Conservation (phyloP, 2,329 filamentous ascomycete species). For the Fusarium xyrophilum region DNA sequence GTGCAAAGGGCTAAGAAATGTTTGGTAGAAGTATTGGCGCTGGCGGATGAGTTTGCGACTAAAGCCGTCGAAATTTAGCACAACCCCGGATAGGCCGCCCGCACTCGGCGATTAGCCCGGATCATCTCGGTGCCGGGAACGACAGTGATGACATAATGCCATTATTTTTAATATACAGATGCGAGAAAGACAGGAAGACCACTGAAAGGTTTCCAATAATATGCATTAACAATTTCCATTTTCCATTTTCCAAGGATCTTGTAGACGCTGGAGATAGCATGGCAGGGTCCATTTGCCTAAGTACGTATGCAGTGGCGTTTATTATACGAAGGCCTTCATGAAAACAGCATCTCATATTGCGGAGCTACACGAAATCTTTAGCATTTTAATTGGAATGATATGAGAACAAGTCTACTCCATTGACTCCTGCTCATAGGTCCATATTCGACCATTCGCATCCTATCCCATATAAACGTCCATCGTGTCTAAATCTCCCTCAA, state of each 20-base stretch:
- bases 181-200: not conserved
- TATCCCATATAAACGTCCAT: not conserved
- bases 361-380: not conserved
- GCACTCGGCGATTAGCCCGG: slow-evolving; percentile 42
- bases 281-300: not conserved
- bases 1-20: slow-evolving; percentile 13
- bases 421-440: slow-evolving; percentile 8
- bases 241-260: not conserved
- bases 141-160: slow-evolving; percentile 36
- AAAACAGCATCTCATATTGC: not conserved
- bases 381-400: not conserved
- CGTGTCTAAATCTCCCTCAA: slow-evolving; percentile 15
- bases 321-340: not conserved
- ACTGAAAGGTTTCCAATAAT: not conserved
- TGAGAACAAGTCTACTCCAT: slow-evolving; percentile 26
- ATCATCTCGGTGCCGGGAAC: slow-evolving; percentile 40
- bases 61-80: slow-evolving; percentile 38
- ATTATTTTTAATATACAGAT: not conserved
- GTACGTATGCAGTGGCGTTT: not conserved
- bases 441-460: slow-evolving; percentile 10
- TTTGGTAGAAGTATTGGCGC: slow-evolving; percentile 10
- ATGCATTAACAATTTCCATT: not conserved
- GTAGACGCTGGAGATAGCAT: not conserved
- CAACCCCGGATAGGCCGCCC: slow-evolving; percentile 32
- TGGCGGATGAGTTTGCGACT: slow-evolving; percentile 37